Percentiles rank a stretch among this genome's conserved stretches.
Conservation (phyloP, 139 green algal genomes). For the Pleodorina starrii region DNA sequence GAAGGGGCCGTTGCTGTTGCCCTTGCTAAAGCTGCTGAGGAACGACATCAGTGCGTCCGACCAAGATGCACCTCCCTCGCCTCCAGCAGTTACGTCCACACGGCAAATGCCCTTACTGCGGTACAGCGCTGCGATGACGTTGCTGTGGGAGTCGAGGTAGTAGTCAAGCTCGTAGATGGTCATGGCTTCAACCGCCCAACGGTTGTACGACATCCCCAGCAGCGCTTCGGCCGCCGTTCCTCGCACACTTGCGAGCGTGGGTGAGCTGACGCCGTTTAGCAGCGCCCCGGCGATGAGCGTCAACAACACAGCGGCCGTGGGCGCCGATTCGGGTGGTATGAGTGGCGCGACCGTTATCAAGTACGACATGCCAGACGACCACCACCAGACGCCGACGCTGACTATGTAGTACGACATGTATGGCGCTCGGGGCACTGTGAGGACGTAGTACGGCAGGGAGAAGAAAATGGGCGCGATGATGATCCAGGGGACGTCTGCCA, state of each 20-base stretch:
- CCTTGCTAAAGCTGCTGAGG: background rate
- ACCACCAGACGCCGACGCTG: slow-evolving; percentile 55
- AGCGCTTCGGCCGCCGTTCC: slow-evolving; percentile 43
- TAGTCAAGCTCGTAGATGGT: background rate
- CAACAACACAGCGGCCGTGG: slow-evolving; percentile 55
- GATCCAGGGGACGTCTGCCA: slow-evolving; percentile 57
- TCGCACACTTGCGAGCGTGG: slow-evolving; percentile 34
- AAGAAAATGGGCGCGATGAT: slow-evolving; percentile 45
- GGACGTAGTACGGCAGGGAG: slow-evolving; percentile 57
- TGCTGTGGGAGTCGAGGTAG: slow-evolving; percentile 25
- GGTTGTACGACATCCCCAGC: slow-evolving; percentile 58
- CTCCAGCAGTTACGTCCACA: too few relatives aligned
- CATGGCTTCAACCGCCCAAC: slow-evolving; percentile 31
- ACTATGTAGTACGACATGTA: slow-evolving; percentile 48
- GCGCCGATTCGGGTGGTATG: slow-evolving; percentile 41
- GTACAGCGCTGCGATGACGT: slow-evolving; percentile 24
- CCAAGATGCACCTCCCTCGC: too few relatives aligned
- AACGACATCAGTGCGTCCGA: background rate
- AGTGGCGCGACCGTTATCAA: slow-evolving; percentile 35
- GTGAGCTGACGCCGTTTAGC: slow-evolving; percentile 50
- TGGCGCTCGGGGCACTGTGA: slow-evolving; percentile 49
- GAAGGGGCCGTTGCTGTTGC: background rate
- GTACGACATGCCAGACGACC: slow-evolving; percentile 56
- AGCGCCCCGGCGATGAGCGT: slow-evolving; percentile 60
- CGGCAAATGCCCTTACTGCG: slow-evolving; percentile 5